A percentile compares a stretch with the other conserved stretches of the same genome.
These are phyloP conservation scores for Eudorina sp. DNA, from an alignment of 139 green algal genomes.

Conservation along the genomic window DNA sequence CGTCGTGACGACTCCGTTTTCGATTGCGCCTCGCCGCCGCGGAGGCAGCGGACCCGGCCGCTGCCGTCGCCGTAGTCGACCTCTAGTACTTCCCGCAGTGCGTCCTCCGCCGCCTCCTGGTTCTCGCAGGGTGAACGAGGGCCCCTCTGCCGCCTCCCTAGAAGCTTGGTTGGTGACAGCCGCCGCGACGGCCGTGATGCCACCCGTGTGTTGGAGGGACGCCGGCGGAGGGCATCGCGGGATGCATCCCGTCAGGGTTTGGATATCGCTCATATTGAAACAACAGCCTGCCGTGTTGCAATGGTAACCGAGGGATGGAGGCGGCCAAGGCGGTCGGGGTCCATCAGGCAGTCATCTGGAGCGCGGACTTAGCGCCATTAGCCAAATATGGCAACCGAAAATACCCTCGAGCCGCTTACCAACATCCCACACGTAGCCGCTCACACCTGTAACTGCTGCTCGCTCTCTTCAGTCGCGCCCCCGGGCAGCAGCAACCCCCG, in stretches of 20 bases:
- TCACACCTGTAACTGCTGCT: slow-evolving; percentile 22
- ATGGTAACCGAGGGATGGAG: neutral
- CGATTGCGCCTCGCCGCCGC: neutral
- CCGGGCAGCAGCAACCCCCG: neutral
- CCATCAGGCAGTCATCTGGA: neutral
- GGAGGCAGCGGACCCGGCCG: no score
- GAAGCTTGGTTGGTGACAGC: slow-evolving; percentile 37
- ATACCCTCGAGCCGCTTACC: no score
- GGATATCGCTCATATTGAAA: no score
- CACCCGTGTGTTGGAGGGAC: neutral
- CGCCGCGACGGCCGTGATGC: slow-evolving; percentile 42
- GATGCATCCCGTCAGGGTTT: no score
- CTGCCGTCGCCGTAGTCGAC: neutral
- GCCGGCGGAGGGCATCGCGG: no score
- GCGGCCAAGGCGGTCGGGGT: neutral
- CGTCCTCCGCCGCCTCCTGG: slow-evolving; percentile 9
- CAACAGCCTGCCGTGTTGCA: no score
- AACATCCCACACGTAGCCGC: neutral
- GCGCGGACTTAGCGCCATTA: no score
- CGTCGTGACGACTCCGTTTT: neutral
- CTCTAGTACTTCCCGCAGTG: slow-evolving; percentile 1
- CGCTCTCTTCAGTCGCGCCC: neutral
- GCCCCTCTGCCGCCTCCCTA: neutral
- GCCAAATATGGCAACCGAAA: no score
- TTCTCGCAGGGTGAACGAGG: neutral